Conservation (phyloP, 2,329 filamentous ascomycete genomes). For the Verticillium nubilum region DNA sequence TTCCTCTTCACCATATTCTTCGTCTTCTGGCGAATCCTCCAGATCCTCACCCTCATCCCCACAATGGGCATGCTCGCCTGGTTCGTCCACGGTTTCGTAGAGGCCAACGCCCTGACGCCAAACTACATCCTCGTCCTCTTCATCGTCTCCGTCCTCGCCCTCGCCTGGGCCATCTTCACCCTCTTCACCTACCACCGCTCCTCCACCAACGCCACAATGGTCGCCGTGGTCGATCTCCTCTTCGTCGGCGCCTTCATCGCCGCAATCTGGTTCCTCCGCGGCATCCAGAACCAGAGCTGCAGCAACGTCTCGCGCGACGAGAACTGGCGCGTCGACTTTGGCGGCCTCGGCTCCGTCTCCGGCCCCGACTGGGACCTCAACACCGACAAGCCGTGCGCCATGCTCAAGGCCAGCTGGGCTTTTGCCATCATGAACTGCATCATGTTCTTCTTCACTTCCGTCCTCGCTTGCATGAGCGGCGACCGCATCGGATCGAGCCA, state of each 20-base stretch:
- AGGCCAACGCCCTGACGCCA: constrained; percentile 52
- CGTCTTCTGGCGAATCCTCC: constrained; percentile 54
- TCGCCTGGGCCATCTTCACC: constrained; percentile 59
- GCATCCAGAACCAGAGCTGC: constrained; percentile 63
- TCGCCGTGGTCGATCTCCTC: constrained; percentile 53
- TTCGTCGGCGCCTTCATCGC: constrained; percentile 62
- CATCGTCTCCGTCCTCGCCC: constrained; percentile 59
- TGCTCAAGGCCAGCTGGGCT: constrained; percentile 88
- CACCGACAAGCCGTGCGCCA: constrained; percentile 73
- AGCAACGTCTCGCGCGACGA: constrained; percentile 44
- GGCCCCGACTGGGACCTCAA: constrained; percentile 46
- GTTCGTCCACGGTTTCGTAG: constrained; percentile 57
- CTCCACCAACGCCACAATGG: constrained; percentile 54
- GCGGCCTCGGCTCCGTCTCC: constrained; percentile 52
- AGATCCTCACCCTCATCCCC: constrained; percentile 61
- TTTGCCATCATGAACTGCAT: constrained; percentile 84
- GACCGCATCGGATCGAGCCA: constrained; percentile 30
- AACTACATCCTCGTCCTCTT: constrained; percentile 61
- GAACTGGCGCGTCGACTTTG: constrained; percentile 53
- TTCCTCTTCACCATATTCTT: constrained; percentile 55
- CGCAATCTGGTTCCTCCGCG: constrained; percentile 53
- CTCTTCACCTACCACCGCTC: constrained; percentile 63
- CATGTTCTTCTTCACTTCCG: constrained; percentile 72
- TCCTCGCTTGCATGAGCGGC: constrained; percentile 61
- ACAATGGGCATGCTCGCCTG: constrained; percentile 62